Evolutionary conservation across 768 basidiomycete genomes (phyloP).

Genomic region (Collybia nuda): DNA sequence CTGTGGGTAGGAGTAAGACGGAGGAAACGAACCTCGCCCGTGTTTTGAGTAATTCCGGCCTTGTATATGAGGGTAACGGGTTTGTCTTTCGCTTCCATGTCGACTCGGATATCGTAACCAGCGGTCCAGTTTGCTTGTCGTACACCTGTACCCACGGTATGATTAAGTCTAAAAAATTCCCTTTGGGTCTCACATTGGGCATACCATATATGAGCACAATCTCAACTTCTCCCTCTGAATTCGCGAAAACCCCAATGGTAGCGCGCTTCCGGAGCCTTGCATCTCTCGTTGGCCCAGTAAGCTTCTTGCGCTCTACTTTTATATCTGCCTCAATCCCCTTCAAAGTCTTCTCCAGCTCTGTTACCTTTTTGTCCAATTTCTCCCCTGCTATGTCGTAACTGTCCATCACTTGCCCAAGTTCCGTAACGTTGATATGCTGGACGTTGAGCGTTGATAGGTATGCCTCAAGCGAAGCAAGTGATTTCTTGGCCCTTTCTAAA

Average conservation of each 20-base stretch:
- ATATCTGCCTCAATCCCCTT: slow-evolving; percentile 16
- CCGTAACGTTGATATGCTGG: slow-evolving; percentile 18
- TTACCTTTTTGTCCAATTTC: slow-evolving; percentile 22
- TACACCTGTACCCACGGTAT: slow-evolving; percentile 27
- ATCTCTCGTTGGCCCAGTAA: slow-evolving; percentile 11
- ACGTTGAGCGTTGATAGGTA: slow-evolving; percentile 26
- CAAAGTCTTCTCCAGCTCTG: slow-evolving; percentile 19
- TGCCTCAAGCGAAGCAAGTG: slow-evolving; percentile 20
- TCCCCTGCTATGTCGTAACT: slow-evolving; percentile 20
- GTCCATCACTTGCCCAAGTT: slow-evolving; percentile 16
- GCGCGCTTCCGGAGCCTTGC: slow-evolving; percentile 14
- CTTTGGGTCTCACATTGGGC: neutral
- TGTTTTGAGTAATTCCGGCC: slow-evolving; percentile 34
- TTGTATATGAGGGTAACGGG: slow-evolving; percentile 36
- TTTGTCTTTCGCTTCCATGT: slow-evolving; percentile 32
- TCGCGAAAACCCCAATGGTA: slow-evolving; percentile 24
- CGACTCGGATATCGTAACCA: slow-evolving; percentile 37
- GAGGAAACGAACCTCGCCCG: slow-evolving; percentile 32
- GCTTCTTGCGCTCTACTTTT: slow-evolving; percentile 12
- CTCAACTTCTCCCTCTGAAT: slow-evolving; percentile 25
- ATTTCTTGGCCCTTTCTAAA: slow-evolving; percentile 20
- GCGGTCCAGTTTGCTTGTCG: slow-evolving; percentile 33
- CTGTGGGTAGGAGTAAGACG: neutral
- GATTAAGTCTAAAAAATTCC: neutral
- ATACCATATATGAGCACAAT: slow-evolving; percentile 32